These are phyloP conservation scores for Phytophthora niederhauseri DNA, from an alignment of 352 stramenopile species.

Conservation along the genomic window DNA sequence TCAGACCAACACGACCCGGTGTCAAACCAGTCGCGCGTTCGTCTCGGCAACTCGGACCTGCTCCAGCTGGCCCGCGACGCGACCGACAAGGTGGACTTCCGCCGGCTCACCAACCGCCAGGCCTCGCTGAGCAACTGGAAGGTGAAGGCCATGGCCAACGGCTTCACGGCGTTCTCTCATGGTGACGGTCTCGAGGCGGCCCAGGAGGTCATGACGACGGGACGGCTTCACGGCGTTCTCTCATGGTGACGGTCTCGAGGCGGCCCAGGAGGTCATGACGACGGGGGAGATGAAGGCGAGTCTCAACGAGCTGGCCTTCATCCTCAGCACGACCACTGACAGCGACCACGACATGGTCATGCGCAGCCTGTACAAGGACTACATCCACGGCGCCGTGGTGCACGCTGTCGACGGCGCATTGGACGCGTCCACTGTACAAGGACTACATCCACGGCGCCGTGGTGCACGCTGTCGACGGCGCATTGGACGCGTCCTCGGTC, in stretches of 20 bases:
- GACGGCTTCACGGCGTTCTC: constrained; percentile 40
- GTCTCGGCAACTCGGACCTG: constrained; percentile 25
- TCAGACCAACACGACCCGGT: constrained; percentile 15
- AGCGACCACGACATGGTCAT: constrained; percentile 44
- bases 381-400: constrained; percentile 55
- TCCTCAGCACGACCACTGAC: constrained; percentile 40
- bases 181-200: constrained; percentile 40
- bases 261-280: constrained; percentile 35
- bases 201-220: constrained; percentile 36
- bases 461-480: constrained; percentile 32
- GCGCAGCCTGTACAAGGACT: constrained; percentile 50
- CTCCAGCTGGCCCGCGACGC: constrained; percentile 31
- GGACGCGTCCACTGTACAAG: constrained; percentile 38
- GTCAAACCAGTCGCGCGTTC: constrained; percentile 21
- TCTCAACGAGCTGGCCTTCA: constrained; percentile 40
- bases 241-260: constrained; percentile 40
- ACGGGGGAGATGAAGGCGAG: constrained; percentile 43
- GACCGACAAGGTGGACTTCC: constrained; percentile 35
- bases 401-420: constrained; percentile 28
- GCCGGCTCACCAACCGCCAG: constrained; percentile 30
- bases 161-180: constrained; percentile 38
- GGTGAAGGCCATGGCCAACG: constrained; percentile 40
- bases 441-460: constrained; percentile 57
- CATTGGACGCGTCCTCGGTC: constrained; percentile 9
- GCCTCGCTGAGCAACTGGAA: constrained; percentile 40